Base-by-base conservation (phyloP, 768 basidiomycete species). In the Psilocybe tampanensis region DNA sequence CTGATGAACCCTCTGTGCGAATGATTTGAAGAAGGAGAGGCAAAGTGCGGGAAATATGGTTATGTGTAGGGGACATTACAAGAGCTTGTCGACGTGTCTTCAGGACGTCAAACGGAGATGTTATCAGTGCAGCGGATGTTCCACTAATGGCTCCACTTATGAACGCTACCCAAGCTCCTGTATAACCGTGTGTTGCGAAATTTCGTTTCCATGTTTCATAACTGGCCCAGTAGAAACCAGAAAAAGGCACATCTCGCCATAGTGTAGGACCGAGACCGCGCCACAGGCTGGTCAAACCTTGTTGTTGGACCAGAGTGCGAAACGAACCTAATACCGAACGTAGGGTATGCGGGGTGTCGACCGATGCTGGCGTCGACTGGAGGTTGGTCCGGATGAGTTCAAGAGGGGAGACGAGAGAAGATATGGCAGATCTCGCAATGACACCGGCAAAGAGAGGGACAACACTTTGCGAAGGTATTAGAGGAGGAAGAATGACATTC, bases 171-270 rank as follows among this genome's bases (percentile, higher is more conserved):
- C 74, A 81, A 34, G 85, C 78, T 36, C 87, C 93, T 58, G 79
- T 70, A 60, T 78, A 64, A 22, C 85, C 85, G 51, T 73, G 70
- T 55, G 77, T 73, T 64, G 77, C 73, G 64, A 94, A 84, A 15
- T 70, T 64, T 18, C 77, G 75, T 75, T 97, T 98, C 74, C 86
- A 84, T 0, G 83, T 75, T 70, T 99, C 96, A 68, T 98, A 98
- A 22, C 90, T 87, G 3, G 93, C 92, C 97, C 97, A 99, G 66
- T 99, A 99, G 29, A 96, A 76, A 11, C 95, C 97, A 39, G 92
- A 94, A 70, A 99, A 99, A 0, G 97, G 96, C 6, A 98, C 95
- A 64, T 99, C 97, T 48, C 97, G 84, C 95, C 95, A 98, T 8
- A 99, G 78, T 4, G 94, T 96, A 2, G 95, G 85, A 0, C 90